Base-by-base conservation (phyloP, 2,329 filamentous ascomycete genomes). In the Microcyclospora pomicola region DNA sequence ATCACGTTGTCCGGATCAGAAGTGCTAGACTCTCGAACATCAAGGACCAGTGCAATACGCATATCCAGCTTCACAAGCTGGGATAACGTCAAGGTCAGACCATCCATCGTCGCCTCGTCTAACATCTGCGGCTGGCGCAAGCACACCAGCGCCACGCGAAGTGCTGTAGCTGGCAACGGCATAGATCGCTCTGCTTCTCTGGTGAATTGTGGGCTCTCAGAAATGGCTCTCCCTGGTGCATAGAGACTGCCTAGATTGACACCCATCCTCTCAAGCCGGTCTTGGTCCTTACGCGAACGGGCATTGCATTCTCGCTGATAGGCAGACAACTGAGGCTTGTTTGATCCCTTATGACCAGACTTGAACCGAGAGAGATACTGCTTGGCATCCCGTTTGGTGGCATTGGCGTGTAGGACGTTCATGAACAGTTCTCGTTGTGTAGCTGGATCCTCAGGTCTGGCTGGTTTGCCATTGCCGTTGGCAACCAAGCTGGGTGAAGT, bases 311-410 rank as follows among this genome's bases (percentile, higher is more conserved):
- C 45, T 15, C 46, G 43, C 27, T 49, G 38, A 12, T 41, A 31
- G 30, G 46, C 40, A 6, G 14, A 44, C 36, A 30, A 49, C 36
- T 35, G 39, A 37, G 10, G 51, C 39, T 14, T 60, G 55, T 42
- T 65, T 56, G 33, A 62, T 51, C 37, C 63, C 62, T 37, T 63
- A 56, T 13, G 49, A 40, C 49, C 55, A 2, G 48, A 41, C n/a
- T 75, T 78, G 58, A 95, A 93, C 43, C 85, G 87, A 49, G 91
- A 81, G 12, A 98, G 71, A 55, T 95, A 98, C 29, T 83, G 78
- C 60, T 82, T 87, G 34, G 87, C 86, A 64, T 98, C 91, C 51
- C 91, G 77, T 61, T 87, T 93, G 0, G 88, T 95, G 5, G 87
- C 82, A 9, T 86, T 85, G 13, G 87, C 85, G 52, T 83, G 84